Evolutionary conservation across 768 basidiomycete genomes (phyloP), one percentile per base, ranked within the genome.

Genomic region (Lyophyllum shimeji): DNA sequence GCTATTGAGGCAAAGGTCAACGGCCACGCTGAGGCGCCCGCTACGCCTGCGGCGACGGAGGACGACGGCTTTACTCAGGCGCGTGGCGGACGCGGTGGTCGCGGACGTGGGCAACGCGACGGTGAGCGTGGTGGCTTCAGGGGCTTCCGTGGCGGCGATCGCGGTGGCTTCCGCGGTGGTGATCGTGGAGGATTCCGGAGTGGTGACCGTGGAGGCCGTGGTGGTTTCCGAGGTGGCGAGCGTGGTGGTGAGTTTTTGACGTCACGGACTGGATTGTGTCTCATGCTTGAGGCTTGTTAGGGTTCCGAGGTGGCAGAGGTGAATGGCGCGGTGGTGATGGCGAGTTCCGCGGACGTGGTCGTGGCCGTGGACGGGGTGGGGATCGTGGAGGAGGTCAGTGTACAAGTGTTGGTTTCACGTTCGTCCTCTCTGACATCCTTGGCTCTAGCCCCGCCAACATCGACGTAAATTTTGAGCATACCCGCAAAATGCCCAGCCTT

Each of bases 11-110:
- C 69, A 6, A 67, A 64, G 33, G 65, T 56, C 23, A 74, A 76
- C 47, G 74, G 69, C 13, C 65, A 69, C 49, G 60, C 50, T 2
- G 65, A 60, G 53, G 65, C 58, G 18, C 54, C 64, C 12, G 20
- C 67, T 15, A 62, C 63, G 27, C 62, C 65, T 24, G 56, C 54
- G 37, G 62, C 60, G 42, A 69, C 65, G 7, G 86, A 83, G 46
- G 84, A 86, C 2, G 88, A 89, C 34, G 88, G 87, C 4, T 90
- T 89, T 65, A 80, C 69, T 1, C 75, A 74, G 51, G 65, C 78
- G 15, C 70, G 82, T 7, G 77, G 78, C 47, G 77, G 79, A 40
- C 78, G 82, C 69, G 76, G 75, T 59, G 74, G 60, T 13, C 54
- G 67, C 66, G 76, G 78, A 50, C 77, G 78, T 60, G 70, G 76